These are phyloP conservation scores for Aspergillus bertholletiae DNA, from an alignment of 495 filamentous ascomycete genomes.

Conservation along the genomic window DNA sequence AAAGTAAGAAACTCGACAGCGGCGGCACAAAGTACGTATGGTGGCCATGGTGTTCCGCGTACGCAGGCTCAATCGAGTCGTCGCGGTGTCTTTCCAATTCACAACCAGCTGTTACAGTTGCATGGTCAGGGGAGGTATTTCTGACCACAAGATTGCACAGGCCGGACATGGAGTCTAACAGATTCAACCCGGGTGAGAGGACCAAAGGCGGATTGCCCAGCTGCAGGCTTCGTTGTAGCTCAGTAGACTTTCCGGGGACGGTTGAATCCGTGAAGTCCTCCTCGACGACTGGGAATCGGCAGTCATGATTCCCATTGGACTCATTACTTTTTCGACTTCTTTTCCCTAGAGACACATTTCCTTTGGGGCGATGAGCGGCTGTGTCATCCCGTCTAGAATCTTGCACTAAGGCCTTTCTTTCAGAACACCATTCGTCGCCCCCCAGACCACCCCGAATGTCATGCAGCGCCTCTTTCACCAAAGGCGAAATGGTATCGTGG, in stretches of 20 bases:
- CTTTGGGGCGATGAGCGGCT: neutral
- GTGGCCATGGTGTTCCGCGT: constrained; percentile 11
- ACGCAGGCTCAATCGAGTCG: neutral
- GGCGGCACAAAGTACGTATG: constrained; percentile 48
- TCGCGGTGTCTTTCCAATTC: constrained; percentile 1
- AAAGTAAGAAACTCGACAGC: constrained; percentile 47
- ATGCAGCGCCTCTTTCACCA: constrained; percentile 23
- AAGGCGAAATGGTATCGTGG: constrained; percentile 28
- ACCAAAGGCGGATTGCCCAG: constrained; percentile 25
- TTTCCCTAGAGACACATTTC: neutral
- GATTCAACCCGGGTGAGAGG: constrained; percentile 30
- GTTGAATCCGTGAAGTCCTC: neutral
- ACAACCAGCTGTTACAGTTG: constrained; percentile 18
- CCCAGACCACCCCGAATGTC: constrained; percentile 22
- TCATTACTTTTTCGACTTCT: constrained; percentile 3
- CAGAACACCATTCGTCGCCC: constrained; percentile 38
- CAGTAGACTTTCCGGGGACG: neutral
- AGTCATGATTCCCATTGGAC: neutral
- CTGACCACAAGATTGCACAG: constrained; percentile 29
- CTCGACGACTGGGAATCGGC: neutral
- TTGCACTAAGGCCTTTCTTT: constrained; percentile 13
- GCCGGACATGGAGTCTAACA: constrained; percentile 25
- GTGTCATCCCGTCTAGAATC: constrained; percentile 9
- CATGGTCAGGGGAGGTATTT: constrained; percentile 29
- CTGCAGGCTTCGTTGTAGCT: neutral